Evolutionary conservation across 176 grass and related monocot species (phyloP).

Genomic region (Tillandsia leiboldiana): DNA sequence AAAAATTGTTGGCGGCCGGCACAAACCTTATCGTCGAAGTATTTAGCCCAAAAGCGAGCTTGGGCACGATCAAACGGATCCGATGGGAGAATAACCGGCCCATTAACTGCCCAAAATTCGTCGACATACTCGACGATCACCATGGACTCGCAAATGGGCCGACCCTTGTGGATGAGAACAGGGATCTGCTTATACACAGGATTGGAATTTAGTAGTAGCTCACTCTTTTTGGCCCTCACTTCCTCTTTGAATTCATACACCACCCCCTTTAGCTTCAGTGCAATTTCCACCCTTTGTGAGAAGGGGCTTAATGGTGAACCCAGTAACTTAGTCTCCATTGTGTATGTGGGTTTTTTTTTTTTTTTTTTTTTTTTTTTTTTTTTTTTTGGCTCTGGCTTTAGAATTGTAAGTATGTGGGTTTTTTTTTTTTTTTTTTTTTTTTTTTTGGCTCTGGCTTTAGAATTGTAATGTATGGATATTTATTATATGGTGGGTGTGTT

Average conservation of each 20-base stretch:
- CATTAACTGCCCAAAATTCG: background rate
- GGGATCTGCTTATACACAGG: background rate
- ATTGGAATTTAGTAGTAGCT: slow-evolving; percentile 1
- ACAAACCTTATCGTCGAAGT: slow-evolving; percentile 9
- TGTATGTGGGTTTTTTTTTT: too few species aligned
- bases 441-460: too few species aligned
- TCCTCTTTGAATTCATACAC: slow-evolving; percentile 30
- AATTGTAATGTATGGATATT: too few species aligned
- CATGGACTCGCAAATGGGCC: slow-evolving; percentile 1
- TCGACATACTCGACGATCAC: background rate
- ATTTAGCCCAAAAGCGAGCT: slow-evolving; percentile 13
- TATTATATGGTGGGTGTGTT: too few species aligned
- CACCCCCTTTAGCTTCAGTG: slow-evolving; percentile 20
- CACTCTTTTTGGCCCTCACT: slow-evolving; percentile 24
- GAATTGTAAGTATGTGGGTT: too few species aligned
- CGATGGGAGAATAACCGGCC: background rate
- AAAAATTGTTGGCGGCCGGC: too few species aligned
- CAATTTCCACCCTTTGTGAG: slow-evolving; percentile 14
- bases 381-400: too few species aligned
- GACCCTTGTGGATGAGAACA: slow-evolving; percentile 12
- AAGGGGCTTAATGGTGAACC: slow-evolving; percentile 25
- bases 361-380: too few species aligned
- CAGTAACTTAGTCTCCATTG: slow-evolving; percentile 25
- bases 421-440: too few species aligned
- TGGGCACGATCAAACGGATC: slow-evolving; percentile 11